Conservation (phyloP, 1,139 yeast genomes). For the Diutina ranongensis region DNA sequence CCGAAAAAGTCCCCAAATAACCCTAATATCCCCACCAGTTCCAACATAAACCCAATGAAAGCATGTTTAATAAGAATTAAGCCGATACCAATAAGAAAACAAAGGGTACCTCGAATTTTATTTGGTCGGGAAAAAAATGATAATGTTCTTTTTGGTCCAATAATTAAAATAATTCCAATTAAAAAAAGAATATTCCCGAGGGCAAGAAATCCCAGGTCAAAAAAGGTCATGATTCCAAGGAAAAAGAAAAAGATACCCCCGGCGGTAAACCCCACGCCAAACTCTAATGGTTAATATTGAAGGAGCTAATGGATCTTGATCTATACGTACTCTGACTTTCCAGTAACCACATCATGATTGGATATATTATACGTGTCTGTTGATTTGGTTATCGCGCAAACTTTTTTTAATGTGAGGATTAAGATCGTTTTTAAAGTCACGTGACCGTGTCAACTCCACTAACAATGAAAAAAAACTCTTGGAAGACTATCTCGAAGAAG, state of each 20-base stretch:
- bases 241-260: conserved; percentile 72
- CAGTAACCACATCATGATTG: conserved; percentile 59
- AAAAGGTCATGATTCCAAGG: conserved; percentile 74
- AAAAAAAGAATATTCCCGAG: conserved; percentile 79
- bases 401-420: too few relatives aligned
- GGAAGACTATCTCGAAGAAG: too few relatives aligned
- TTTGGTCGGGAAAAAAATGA: conserved; percentile 80
- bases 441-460: too few relatives aligned
- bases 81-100: conserved; percentile 63
- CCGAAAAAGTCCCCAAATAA: conserved; percentile 90
- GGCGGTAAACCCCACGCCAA: conserved; percentile 90
- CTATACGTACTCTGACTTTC: conserved; percentile 63
- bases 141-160: conserved; percentile 78
- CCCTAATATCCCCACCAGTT: conserved; percentile 77
- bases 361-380: too few relatives aligned
- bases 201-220: conserved; percentile 83
- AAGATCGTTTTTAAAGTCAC: too few relatives aligned
- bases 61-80: conserved; percentile 69
- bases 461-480: too few relatives aligned
- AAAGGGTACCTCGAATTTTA: conserved; percentile 76
- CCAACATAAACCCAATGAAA: conserved; percentile 75
- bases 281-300: conserved; percentile 39
- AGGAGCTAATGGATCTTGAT: neutral
- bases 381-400: too few relatives aligned
- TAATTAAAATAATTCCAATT: conserved; percentile 71